Evolutionary conservation across 139 green algal genomes (phyloP).

Genomic region (Chlamydomonas incerta): DNA sequence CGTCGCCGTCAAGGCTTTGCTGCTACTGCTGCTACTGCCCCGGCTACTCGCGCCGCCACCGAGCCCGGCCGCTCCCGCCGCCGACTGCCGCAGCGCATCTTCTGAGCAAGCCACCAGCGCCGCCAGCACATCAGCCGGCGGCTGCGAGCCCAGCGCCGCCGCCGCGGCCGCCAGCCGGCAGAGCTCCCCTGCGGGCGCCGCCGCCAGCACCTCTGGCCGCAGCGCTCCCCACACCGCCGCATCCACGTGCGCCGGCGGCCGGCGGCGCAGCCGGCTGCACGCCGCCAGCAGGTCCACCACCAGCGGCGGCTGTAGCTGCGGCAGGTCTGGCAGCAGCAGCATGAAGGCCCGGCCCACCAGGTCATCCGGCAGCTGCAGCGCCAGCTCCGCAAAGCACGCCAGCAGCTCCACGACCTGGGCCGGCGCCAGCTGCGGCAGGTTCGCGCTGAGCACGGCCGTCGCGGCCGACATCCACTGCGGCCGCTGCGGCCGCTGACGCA

Average conservation of each 20-base stretch:
- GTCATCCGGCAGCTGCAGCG: constrained; percentile 1
- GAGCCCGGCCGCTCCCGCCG: not conserved
- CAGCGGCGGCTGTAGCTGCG: not conserved
- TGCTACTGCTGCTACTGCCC: not conserved
- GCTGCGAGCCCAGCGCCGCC: constrained; percentile 15
- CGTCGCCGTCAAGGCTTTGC: not conserved
- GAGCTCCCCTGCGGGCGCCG: constrained; percentile 1
- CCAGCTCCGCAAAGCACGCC: constrained; percentile 10
- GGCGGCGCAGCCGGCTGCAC: constrained; percentile 14
- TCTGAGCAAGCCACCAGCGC: not conserved
- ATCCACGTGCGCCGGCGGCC: constrained; percentile 12
- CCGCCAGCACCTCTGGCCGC: not conserved
- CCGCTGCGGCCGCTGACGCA: not conserved
- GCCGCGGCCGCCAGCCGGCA: constrained; percentile 18
- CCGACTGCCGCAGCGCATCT: not conserved
- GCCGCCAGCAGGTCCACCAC: not conserved
- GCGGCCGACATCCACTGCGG: not conserved
- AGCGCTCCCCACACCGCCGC: not conserved
- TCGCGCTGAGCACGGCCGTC: not conserved
- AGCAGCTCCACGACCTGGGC: constrained; percentile 18
- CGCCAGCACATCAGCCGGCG: constrained; percentile 1
- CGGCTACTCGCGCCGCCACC: not conserved
- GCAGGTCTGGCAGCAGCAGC: constrained; percentile 23
- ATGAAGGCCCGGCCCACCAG: not conserved
- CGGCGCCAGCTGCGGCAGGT: constrained; percentile 9